A percentile compares a stretch with the other conserved stretches of the same genome.
phyloP scores from a whole-genome alignment of 2,329 filamentous ascomycete genomes.

The Xylaria polymorpha region DNA sequence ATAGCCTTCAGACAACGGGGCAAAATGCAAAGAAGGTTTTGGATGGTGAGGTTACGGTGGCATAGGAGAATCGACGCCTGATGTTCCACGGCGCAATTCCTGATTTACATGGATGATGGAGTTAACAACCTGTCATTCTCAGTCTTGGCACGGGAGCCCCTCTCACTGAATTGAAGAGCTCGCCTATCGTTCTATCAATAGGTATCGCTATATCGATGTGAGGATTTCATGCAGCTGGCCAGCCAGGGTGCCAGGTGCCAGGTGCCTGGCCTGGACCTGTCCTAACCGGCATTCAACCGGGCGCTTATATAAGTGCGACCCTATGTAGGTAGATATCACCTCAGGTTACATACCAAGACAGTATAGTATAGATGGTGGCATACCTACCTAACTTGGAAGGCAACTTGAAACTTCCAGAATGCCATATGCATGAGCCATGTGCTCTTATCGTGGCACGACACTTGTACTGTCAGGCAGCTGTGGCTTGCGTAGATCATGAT shows the following conservation, averaged over 20 bases:
- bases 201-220: slow-evolving; percentile 17
- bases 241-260: too few relatives aligned
- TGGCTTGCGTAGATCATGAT: slow-evolving; percentile 1
- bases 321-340: too few relatives aligned
- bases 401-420: too few relatives aligned
- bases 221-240: too few relatives aligned
- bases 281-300: too few relatives aligned
- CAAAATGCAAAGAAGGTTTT: slow-evolving; percentile 2
- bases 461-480: not conserved
- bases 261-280: too few relatives aligned
- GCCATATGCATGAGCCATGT: slow-evolving; percentile 15
- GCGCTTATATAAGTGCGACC: too few relatives aligned
- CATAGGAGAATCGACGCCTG: slow-evolving; percentile 12
- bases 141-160: slow-evolving; percentile 38
- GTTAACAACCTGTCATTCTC: slow-evolving; percentile 49
- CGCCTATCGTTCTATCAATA: slow-evolving; percentile 1
- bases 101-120: slow-evolving; percentile 16
- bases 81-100: slow-evolving; percentile 13
- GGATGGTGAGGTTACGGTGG: not conserved
- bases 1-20: not conserved
- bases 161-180: not conserved
- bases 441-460: slow-evolving; percentile 3
- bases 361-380: too few relatives aligned
- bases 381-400: too few relatives aligned
- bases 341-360: too few relatives aligned